Percentiles rank a stretch among this genome's conserved stretches.
Conservation (phyloP, 179 eudicot genomes). For the Beta lomatogona region DNA sequence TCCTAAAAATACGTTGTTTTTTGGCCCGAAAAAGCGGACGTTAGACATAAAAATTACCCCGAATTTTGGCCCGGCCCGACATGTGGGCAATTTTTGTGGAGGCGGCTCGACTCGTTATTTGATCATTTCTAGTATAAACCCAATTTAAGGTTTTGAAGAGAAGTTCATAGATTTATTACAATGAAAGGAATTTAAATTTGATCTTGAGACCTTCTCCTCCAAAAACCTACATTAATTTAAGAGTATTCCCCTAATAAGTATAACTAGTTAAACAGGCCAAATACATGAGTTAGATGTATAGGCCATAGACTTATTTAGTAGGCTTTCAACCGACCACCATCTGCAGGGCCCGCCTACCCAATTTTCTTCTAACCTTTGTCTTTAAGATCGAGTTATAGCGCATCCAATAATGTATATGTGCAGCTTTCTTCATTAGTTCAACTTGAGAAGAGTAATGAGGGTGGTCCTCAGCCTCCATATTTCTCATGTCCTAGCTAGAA, state of each 20-base stretch:
- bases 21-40: no score
- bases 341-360: background rate
- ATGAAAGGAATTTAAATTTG: no score
- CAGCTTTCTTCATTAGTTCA: background rate
- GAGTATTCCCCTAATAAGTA: background rate
- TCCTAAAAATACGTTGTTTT: no score
- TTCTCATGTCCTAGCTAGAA: background rate
- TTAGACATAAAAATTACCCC: no score
- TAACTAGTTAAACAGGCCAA: background rate
- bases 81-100: no score
- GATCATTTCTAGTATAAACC: no score
- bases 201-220: background rate
- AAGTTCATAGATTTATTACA: no score
- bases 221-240: background rate
- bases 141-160: no score
- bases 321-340: constrained; percentile 7
- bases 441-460: background rate
- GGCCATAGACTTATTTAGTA: constrained; percentile 1
- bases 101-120: no score
- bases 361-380: background rate
- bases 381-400: background rate
- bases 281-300: background rate
- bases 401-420: background rate
- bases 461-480: background rate
- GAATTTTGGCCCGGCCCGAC: no score